phyloP scores from a whole-genome alignment of 257 asterid genomes.

The Solanum lycopersicoides region DNA sequence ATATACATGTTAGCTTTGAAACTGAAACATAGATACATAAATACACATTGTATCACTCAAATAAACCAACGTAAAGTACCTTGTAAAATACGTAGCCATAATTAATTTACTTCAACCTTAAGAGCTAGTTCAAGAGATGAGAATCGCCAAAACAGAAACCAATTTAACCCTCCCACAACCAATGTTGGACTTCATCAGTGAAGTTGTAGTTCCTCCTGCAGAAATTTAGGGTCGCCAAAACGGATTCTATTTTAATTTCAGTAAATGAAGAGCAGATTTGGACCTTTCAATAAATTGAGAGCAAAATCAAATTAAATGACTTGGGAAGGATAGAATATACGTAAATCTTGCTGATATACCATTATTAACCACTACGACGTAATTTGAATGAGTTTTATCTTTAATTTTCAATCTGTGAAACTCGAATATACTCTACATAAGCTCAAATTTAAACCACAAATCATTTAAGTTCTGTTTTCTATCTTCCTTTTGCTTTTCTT shows the following conservation, averaged over 20 bases:
- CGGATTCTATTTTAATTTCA: background rate
- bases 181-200: too few species aligned
- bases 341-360: background rate
- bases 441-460: background rate
- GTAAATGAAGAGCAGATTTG: background rate
- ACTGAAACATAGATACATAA: too few species aligned
- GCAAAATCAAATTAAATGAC: background rate
- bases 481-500: background rate
- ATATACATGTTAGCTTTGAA: too few species aligned
- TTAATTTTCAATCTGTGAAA: background rate
- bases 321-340: accelerated
- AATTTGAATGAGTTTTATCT: background rate
- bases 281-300: background rate
- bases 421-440: background rate
- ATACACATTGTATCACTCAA: too few species aligned
- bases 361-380: background rate
- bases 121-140: too few species aligned
- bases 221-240: too few species aligned
- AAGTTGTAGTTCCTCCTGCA: too few species aligned
- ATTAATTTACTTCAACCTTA: too few species aligned
- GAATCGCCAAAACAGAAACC: too few species aligned
- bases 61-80: too few species aligned
- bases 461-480: background rate
- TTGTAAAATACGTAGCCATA: background rate
- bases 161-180: too few species aligned